Evolutionary conservation across 495 filamentous ascomycete genomes (phyloP), one percentile per base, ranked within the genome.

Genomic region (Lindgomyces ingoldianus): DNA sequence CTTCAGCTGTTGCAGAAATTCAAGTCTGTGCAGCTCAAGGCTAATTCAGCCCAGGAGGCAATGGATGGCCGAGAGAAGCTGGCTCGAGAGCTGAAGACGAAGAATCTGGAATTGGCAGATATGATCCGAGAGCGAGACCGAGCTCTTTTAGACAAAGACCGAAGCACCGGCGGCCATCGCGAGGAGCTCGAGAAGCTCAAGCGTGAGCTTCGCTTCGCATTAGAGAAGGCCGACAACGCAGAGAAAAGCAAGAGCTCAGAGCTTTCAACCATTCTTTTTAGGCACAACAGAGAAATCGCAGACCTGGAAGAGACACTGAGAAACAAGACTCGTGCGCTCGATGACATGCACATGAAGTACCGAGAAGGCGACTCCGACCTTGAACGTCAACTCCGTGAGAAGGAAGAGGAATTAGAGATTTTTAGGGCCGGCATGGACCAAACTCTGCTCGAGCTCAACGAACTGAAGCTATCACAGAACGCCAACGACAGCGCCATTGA

Each of bases 91-190:
- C 88, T 98, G 72, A 98, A 98, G 82, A 96, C 92, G 22, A 98
- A 97, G 85, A 98, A 98, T 73, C 81, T 98, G 18, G 95, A 98
- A 76, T 80, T 98, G 45, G 94, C 94, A 52, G 93, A 98, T 74
- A 97, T 98, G 94, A 98, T 98, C 61, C 86, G 94, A 4, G 94
- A 98, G 75, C 83, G 94, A 70, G 94, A 98, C 74, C 85, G 94
- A 68, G 94, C 94, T n/a, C 75, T 96, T 42, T 91, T 96, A 64
- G 95, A 98, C 46, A 86, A 90, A 65, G 94, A 98, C 72, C 86
- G 94, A 49, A 72, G 89, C 22, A 84, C 82, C 49, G 95, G 94
- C 50, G 88, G 85, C 42, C 92, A 95, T 74, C 91, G 89, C 72
- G 94, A 98, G 46, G 94, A 98, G 70, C 67, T 96, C 22, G 95